A percentile compares a stretch with the other conserved stretches of the same genome.
phyloP scores from a whole-genome alignment of 495 filamentous ascomycete genomes.

The Amorphotheca resinae region DNA sequence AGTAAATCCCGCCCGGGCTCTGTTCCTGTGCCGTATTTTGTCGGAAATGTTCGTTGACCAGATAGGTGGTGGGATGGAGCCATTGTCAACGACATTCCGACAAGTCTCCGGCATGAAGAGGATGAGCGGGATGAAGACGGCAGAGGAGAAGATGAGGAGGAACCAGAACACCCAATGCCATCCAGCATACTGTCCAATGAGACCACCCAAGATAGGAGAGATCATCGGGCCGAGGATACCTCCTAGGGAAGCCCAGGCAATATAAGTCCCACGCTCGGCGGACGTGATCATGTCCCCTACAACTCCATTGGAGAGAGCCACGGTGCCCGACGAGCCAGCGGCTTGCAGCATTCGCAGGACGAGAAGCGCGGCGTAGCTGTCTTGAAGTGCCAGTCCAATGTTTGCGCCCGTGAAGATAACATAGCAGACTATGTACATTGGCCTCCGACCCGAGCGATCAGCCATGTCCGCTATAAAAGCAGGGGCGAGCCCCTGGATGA shows the following conservation, averaged over 20 bases:
- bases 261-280: conserved; percentile 39
- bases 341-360: conserved; percentile 42
- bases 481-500: conserved; percentile 48
- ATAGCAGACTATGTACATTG: conserved; percentile 39
- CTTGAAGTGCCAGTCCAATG: conserved; percentile 39
- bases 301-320: conserved; percentile 39
- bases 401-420: conserved; percentile 41
- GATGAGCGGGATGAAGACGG: conserved; percentile 27
- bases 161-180: conserved; percentile 66
- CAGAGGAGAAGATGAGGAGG: conserved; percentile 41
- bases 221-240: conserved; percentile 37
- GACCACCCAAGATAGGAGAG: conserved; percentile 49
- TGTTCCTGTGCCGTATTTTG: conserved; percentile 19
- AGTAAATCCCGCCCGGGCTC: conserved; percentile 10
- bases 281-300: conserved; percentile 39
- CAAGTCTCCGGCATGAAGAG: conserved; percentile 49
- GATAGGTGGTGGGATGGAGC: conserved; percentile 35
- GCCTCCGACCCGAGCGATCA: conserved; percentile 41
- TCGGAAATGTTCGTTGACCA: conserved; percentile 30
- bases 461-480: conserved; percentile 44
- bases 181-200: conserved; percentile 45
- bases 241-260: conserved; percentile 26
- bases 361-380: conserved; percentile 38
- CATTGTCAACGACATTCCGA: conserved; percentile 54
- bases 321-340: conserved; percentile 35